Base-by-base conservation (phyloP, 208 protist species). In the Trypanosoma melophagium region DNA sequence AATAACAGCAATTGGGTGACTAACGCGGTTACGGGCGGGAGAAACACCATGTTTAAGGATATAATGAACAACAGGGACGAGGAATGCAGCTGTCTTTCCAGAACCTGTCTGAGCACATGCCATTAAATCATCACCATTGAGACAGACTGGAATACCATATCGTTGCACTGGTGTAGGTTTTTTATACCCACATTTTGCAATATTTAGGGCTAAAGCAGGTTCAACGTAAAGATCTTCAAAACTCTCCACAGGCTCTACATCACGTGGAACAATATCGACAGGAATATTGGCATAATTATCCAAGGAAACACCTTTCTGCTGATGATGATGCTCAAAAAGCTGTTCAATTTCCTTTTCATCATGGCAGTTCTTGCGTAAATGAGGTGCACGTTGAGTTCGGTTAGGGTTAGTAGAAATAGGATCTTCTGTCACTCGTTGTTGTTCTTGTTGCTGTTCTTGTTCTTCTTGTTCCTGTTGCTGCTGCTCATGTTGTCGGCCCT, bases 41-140 rank as follows among this genome's bases (percentile, higher is more conserved):
- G 86, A 93, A 28, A 93, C 82, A 56, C 81, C 77, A 58, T 97
- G 63, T 8, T 97, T 77, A 0, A 99, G 81, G 41, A 99, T 96
- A 68, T 98, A 93, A 60, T 91, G 80, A 42, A 99, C 90, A 24
- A 98, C 95, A 25, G 98, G 98, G 7, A 99, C 81, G 3, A 99
- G 81, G 71, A 99, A 99, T 19, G 97, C 97, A 12, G 96, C 98
- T 7, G 98, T 99, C 83, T 99, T 99, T 66, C 98, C 98, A 12
- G 97, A 99, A 56, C 97, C 98, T 12, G 98, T 99, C 86, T 99
- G 98, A 38, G 98, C 98, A 73, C 98, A 99, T 10, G 96, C 96
- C 97, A 99, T 99, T 7, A 99, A 74, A 83, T 99, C 98, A 65
- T 96, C 73, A 24, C 90, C 87, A 14, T 80, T 70, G 3, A 92